Evolutionary conservation across 768 basidiomycete genomes (phyloP).

Genomic region (Zangia roseola): DNA sequence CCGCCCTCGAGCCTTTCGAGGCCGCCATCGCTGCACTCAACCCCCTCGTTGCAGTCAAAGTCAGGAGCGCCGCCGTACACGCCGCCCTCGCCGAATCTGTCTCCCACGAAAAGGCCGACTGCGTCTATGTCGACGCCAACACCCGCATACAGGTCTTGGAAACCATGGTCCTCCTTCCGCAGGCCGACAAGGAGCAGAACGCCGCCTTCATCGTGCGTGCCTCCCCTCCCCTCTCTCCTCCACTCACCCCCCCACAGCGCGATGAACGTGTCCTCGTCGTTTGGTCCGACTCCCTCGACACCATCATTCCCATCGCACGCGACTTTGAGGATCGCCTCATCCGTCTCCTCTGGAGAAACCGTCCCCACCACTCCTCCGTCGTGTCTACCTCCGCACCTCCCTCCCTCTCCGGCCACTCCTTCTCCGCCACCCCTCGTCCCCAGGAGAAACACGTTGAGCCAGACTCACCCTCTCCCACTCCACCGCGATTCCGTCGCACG

Average conservation of each 20-base stretch:
- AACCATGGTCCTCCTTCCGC: constrained; percentile 71
- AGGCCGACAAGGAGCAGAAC: constrained; percentile 38
- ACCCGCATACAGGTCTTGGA: constrained; percentile 84
- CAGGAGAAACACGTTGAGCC: constrained; percentile 16
- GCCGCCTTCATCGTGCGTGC: constrained; percentile 72
- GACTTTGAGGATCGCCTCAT: constrained; percentile 61
- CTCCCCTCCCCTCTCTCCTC: not conserved
- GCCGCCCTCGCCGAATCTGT: constrained; percentile 45
- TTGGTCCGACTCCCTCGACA: constrained; percentile 80
- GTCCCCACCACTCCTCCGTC: constrained; percentile 24
- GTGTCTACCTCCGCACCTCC: constrained; percentile 29
- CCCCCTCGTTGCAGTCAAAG: constrained; percentile 55
- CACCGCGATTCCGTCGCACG: constrained; percentile 40
- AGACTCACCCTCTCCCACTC: constrained; percentile 25
- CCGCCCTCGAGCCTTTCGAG: constrained; percentile 54
- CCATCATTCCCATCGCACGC: constrained; percentile 53
- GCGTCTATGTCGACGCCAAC: constrained; percentile 47
- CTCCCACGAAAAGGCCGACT: constrained; percentile 30
- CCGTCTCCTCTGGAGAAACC: constrained; percentile 51
- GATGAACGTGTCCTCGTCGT: constrained; percentile 83
- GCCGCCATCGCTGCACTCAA: constrained; percentile 50
- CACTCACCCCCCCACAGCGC: constrained; percentile 41
- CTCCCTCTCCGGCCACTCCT: constrained; percentile 40
- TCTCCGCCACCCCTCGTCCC: constrained; percentile 17
- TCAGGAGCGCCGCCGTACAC: constrained; percentile 49